These are phyloP conservation scores for Candida sanyiensis DNA, from an alignment of 805 yeast genomes.

Conservation along the genomic window DNA sequence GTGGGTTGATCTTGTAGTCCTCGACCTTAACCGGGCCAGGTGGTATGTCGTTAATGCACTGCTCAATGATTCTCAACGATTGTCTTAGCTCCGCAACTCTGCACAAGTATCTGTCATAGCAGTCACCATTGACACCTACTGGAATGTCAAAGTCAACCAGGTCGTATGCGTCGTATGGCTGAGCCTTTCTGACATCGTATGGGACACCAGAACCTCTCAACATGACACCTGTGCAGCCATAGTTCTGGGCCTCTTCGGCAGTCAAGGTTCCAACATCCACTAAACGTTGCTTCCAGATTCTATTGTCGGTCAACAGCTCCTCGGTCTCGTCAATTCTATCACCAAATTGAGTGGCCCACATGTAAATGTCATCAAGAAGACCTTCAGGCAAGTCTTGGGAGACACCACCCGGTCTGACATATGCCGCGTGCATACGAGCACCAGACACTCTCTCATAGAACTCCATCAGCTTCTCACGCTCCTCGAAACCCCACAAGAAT, in stretches of 20 bases:
- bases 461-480: constrained; percentile 89
- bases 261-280: constrained; percentile 72
- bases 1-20: constrained; percentile 80
- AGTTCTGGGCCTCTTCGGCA: constrained; percentile 83
- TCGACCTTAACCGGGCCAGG: constrained; percentile 89
- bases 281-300: constrained; percentile 89
- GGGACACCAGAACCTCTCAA: constrained; percentile 88
- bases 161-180: constrained; percentile 88
- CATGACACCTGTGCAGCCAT: constrained; percentile 81
- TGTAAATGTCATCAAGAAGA: constrained; percentile 80
- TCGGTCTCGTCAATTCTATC: constrained; percentile 89
- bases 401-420: constrained; percentile 90
- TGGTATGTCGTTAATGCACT: constrained; percentile 88
- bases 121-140: constrained; percentile 84
- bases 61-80: constrained; percentile 81
- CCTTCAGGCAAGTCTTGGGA: constrained; percentile 85
- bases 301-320: constrained; percentile 82
- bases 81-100: constrained; percentile 93
- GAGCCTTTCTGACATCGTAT: constrained; percentile 77
- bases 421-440: constrained; percentile 84
- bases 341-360: constrained; percentile 96
- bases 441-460: constrained; percentile 88
- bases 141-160: constrained; percentile 81
- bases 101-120: constrained; percentile 82
- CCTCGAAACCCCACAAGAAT: constrained; percentile 91